A percentile compares a stretch with the other conserved stretches of the same genome.
phyloP scores from a whole-genome alignment of 2,329 filamentous ascomycete species.

The Hymenoscyphus fraxineus region DNA sequence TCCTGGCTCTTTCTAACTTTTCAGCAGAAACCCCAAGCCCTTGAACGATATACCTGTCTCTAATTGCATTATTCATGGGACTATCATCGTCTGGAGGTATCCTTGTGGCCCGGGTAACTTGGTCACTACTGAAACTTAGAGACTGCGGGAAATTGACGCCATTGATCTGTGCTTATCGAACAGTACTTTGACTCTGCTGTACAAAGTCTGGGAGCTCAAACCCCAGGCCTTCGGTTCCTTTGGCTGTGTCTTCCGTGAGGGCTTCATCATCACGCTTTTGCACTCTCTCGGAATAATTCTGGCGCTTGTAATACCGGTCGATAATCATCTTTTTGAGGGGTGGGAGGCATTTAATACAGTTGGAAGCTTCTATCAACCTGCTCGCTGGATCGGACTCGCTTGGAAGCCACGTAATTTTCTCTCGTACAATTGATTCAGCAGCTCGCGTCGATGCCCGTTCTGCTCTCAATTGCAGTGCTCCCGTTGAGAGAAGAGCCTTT shows the following conservation, averaged over 20 bases:
- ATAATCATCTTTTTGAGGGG: not conserved
- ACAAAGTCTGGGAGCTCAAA: too few relatives aligned
- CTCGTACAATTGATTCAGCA: not conserved
- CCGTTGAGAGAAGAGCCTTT: not conserved
- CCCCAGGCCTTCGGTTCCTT: too few relatives aligned
- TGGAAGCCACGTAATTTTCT: not conserved
- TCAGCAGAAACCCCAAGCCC: not conserved
- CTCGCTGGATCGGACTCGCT: not conserved
- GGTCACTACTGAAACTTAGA: too few relatives aligned
- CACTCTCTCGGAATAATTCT: too few relatives aligned
- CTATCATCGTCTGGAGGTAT: not conserved
- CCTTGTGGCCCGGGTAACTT: too few relatives aligned
- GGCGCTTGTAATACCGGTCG: too few relatives aligned
- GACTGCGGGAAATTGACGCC: too few relatives aligned
- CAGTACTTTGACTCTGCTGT: too few relatives aligned
- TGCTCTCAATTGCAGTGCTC: not conserved
- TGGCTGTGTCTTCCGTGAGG: too few relatives aligned
- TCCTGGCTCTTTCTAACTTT: not conserved
- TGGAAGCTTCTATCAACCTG: not conserved
- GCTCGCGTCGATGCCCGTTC: too few relatives aligned
- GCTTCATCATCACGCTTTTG: too few relatives aligned
- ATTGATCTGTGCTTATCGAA: too few relatives aligned
- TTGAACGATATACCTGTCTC: not conserved
- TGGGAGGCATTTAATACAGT: not conserved
- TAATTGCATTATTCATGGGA: not conserved